Conservation (phyloP, 2,329 filamentous ascomycete genomes). For the Aspergillus puulaauensis region DNA sequence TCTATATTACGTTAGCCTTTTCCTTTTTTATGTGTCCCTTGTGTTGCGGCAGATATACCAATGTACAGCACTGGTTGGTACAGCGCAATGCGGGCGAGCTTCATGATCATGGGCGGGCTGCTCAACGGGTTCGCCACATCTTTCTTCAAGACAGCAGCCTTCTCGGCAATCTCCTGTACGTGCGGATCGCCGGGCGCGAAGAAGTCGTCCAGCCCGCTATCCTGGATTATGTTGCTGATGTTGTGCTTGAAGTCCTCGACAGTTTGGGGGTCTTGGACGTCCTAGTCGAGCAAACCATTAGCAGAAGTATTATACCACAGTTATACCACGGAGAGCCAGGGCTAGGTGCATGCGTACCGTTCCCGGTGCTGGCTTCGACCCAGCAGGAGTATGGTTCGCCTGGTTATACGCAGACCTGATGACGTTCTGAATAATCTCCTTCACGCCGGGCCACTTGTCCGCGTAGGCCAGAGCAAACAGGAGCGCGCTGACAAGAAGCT, state of each 20-base stretch:
- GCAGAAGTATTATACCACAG: not conserved
- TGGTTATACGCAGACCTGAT: not conserved
- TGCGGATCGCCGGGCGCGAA: not conserved
- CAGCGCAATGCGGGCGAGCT: not conserved
- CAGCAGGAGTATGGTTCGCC: not conserved
- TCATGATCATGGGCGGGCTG: not conserved
- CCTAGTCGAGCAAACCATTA: not conserved
- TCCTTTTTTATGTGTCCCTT: fast-evolving
- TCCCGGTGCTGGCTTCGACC: not conserved
- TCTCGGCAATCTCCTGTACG: not conserved
- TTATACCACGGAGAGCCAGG: too few species aligned
- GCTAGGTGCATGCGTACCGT: not conserved
- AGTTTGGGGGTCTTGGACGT: not conserved
- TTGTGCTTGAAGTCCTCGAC: not conserved
- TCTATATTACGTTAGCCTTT: not conserved
- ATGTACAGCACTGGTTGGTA: slow-evolving; percentile 1
- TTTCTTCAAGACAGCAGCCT: not conserved
- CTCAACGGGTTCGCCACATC: not conserved
- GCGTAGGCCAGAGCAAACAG: not conserved
- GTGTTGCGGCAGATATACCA: not conserved
- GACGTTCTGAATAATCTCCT: not conserved
- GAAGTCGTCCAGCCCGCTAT: not conserved
- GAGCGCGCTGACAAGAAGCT: not conserved
- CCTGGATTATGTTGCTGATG: not conserved
- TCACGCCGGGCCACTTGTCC: not conserved